These are phyloP conservation scores for Cladophialophora immunda DNA, from an alignment of 2,329 filamentous ascomycete genomes.

Conservation along the genomic window DNA sequence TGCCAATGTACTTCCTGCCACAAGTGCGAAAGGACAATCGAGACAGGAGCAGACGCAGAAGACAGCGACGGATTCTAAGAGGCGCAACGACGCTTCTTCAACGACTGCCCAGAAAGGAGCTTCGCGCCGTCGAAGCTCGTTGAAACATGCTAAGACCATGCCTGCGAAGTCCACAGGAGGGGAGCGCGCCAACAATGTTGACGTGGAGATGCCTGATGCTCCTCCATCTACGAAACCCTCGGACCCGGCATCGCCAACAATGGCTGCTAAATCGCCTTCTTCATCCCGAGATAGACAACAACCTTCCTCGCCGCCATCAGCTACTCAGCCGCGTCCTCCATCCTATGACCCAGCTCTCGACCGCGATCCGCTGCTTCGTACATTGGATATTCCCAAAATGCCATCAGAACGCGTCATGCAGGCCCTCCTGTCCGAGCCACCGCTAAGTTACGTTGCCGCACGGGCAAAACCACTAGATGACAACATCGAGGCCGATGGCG, in stretches of 20 bases:
- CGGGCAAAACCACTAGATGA: slow-evolving; percentile 47
- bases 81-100: slow-evolving; percentile 36
- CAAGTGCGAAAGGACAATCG: slow-evolving; percentile 31
- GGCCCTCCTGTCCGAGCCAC: slow-evolving; percentile 55
- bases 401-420: slow-evolving; percentile 58
- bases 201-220: slow-evolving; percentile 33
- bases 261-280: slow-evolving; percentile 33
- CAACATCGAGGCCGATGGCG: slow-evolving; percentile 18
- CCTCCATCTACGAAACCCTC: slow-evolving; percentile 8
- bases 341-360: slow-evolving; percentile 45
- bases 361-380: slow-evolving; percentile 43
- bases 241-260: not conserved
- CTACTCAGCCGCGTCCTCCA: not conserved
- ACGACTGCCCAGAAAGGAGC: slow-evolving; percentile 27
- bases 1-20: slow-evolving; percentile 22
- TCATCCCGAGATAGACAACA: slow-evolving; percentile 25
- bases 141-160: slow-evolving; percentile 22
- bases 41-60: slow-evolving; percentile 22
- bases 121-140: slow-evolving; percentile 21
- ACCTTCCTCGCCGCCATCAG: slow-evolving; percentile 17
- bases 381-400: slow-evolving; percentile 51
- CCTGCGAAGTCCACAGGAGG: slow-evolving; percentile 22
- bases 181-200: slow-evolving; percentile 7
- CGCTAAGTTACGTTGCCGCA: slow-evolving; percentile 57
- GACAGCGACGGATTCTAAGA: slow-evolving; percentile 35